A percentile compares a stretch with the other conserved stretches of the same genome.
Evolutionary conservation across 2,329 filamentous ascomycete genomes (phyloP).

Genomic region (Neonectria punicea): DNA sequence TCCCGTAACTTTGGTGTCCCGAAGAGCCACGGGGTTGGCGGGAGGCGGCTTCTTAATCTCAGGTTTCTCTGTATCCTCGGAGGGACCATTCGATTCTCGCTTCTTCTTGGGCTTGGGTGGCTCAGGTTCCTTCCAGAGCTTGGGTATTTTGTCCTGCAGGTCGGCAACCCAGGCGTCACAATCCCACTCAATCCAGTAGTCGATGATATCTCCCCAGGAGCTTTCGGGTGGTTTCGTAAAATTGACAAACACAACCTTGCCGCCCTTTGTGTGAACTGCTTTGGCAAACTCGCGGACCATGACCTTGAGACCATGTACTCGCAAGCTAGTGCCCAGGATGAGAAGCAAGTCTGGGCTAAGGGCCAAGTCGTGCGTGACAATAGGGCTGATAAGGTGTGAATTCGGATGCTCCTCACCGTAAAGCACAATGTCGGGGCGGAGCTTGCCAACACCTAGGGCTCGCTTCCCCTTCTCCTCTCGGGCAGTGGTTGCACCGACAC

Average conservation of each 20-base stretch:
- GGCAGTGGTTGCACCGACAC: constrained; percentile 69
- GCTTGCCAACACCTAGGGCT: constrained; percentile 72
- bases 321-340: constrained; percentile 76
- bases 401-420: constrained; percentile 80
- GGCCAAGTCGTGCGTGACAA: constrained; percentile 74
- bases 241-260: constrained; percentile 79
- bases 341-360: constrained; percentile 74
- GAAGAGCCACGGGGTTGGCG: constrained; percentile 54
- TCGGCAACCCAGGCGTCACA: constrained; percentile 79
- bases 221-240: constrained; percentile 78
- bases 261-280: constrained; percentile 73
- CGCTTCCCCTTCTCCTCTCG: constrained; percentile 74
- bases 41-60: constrained; percentile 47
- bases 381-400: constrained; percentile 73
- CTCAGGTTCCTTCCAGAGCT: constrained; percentile 67
- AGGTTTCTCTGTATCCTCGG: constrained; percentile 40
- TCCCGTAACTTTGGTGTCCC: constrained; percentile 58
- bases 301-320: constrained; percentile 76
- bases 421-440: constrained; percentile 78
- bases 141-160: constrained; percentile 66
- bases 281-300: constrained; percentile 78
- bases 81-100: constrained; percentile 43
- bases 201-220: constrained; percentile 77
- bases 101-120: constrained; percentile 55
- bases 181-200: constrained; percentile 80